phyloP scores from a whole-genome alignment of 1,284 basidiomycete genomes.

The Ceratobasidium sp. region DNA sequence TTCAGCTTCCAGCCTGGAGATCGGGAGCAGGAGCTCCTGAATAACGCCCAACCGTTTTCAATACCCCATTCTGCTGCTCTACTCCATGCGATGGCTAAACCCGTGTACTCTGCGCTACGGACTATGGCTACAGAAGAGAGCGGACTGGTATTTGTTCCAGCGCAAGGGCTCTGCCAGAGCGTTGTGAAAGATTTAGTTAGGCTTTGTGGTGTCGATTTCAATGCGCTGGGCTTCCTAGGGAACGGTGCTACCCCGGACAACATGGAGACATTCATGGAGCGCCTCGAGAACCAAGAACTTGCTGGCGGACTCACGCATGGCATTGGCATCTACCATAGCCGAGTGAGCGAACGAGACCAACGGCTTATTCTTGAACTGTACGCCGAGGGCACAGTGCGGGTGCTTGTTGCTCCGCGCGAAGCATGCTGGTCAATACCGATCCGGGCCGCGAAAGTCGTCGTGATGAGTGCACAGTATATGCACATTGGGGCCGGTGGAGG shows the following conservation, averaged over 20 bases:
- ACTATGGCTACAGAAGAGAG: slow-evolving; percentile 59
- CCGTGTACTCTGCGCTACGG: slow-evolving; percentile 73
- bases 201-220: slow-evolving; percentile 81
- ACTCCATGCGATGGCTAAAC: slow-evolving; percentile 93
- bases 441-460: slow-evolving; percentile 81
- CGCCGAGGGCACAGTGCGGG: slow-evolving; percentile 80
- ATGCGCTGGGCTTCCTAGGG: slow-evolving; percentile 78
- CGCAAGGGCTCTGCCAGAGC: slow-evolving; percentile 78
- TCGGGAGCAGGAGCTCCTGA: slow-evolving; percentile 81
- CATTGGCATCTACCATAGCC: slow-evolving; percentile 87
- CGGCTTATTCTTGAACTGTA: slow-evolving; percentile 84
- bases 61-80: slow-evolving; percentile 88
- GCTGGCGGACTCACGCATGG: slow-evolving; percentile 87
- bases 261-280: slow-evolving; percentile 69
- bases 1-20: slow-evolving; percentile 86
- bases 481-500: slow-evolving; percentile 55
- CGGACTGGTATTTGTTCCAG: slow-evolving; percentile 91
- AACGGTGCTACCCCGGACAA: slow-evolving; percentile 62
- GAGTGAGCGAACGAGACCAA: slow-evolving; percentile 76
- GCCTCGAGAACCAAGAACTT: slow-evolving; percentile 74
- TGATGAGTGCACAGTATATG: slow-evolving; percentile 93
- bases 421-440: slow-evolving; percentile 88
- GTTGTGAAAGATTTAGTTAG: slow-evolving; percentile 89
- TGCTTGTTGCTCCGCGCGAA: slow-evolving; percentile 85
- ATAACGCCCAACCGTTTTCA: slow-evolving; percentile 81